Percentiles rank a stretch among this genome's conserved stretches.
Evolutionary conservation across 805 yeast species (phyloP).

Genomic region (Candida oleophila): DNA sequence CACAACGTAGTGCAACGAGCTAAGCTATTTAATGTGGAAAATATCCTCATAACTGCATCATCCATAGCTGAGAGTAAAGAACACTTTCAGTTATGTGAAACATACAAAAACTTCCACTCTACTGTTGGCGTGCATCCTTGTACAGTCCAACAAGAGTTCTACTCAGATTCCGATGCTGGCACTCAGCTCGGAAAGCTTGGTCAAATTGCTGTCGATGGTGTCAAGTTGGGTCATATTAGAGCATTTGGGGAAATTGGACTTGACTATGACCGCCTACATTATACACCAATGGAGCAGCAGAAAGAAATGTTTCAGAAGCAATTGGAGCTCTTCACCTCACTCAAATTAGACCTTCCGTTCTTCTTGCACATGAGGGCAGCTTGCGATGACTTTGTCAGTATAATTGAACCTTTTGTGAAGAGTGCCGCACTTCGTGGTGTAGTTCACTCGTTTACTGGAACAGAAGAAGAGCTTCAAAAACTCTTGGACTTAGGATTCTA

Average conservation of each 20-base stretch:
- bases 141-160: constrained; percentile 53
- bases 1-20: constrained; percentile 67
- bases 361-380: constrained; percentile 91
- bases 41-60: constrained; percentile 82
- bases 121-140: constrained; percentile 98
- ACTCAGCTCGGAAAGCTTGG: constrained; percentile 50
- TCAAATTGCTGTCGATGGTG: constrained; percentile 48
- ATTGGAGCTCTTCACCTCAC: constrained; percentile 54
- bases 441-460: constrained; percentile 94
- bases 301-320: constrained; percentile 66
- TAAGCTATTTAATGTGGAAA: constrained; percentile 56
- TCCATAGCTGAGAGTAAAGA: constrained; percentile 61
- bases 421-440: constrained; percentile 58
- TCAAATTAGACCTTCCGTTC: constrained; percentile 61
- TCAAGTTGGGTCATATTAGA: constrained; percentile 51
- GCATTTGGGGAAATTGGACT: constrained; percentile 96
- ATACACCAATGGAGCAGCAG: constrained; percentile 70
- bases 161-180: constrained; percentile 10
- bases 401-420: constrained; percentile 60
- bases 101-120: constrained; percentile 40
- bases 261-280: constrained; percentile 87
- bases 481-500: constrained; percentile 60
- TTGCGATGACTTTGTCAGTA: constrained; percentile 69
- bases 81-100: constrained; percentile 56
- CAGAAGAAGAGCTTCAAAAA: constrained; percentile 57